Evolutionary conservation across 2,329 filamentous ascomycete species (phyloP).

Genomic region (Xylaria digitata): DNA sequence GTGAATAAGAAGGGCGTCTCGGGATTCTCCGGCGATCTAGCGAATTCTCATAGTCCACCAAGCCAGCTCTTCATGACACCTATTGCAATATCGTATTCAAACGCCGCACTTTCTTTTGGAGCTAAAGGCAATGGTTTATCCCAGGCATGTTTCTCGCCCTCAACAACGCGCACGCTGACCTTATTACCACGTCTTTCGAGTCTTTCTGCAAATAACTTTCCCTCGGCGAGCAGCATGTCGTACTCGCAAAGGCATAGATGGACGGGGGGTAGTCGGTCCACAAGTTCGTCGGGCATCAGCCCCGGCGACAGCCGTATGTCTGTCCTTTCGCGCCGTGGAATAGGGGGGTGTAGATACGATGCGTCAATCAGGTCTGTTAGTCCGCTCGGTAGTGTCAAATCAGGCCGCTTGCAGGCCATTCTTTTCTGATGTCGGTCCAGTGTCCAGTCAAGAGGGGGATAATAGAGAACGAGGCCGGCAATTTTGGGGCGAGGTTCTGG

Average conservation of each 20-base stretch:
- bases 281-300: slow-evolving; percentile 45
- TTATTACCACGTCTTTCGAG: slow-evolving; percentile 45
- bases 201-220: slow-evolving; percentile 42
- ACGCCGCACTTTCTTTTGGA: slow-evolving; percentile 57
- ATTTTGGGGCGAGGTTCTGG: slow-evolving; percentile 57
- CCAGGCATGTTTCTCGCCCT: slow-evolving; percentile 61
- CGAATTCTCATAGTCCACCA: neutral
- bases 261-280: slow-evolving; percentile 42
- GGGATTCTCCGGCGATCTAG: neutral
- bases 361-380: slow-evolving; percentile 72
- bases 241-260: slow-evolving; percentile 48
- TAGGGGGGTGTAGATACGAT: slow-evolving; percentile 66
- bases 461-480: slow-evolving; percentile 69
- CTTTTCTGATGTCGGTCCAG: slow-evolving; percentile 66
- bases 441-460: slow-evolving; percentile 71
- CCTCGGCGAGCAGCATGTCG: slow-evolving; percentile 50
- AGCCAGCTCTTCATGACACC: slow-evolving; percentile 56
- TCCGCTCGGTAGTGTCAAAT: slow-evolving; percentile 66
- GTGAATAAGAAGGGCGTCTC: neutral
- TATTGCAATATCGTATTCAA: slow-evolving; percentile 60
- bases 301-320: slow-evolving; percentile 66
- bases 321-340: slow-evolving; percentile 55
- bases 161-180: slow-evolving; percentile 57
- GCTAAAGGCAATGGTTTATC: slow-evolving; percentile 60
- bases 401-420: slow-evolving; percentile 62